Evolutionary conservation across 2,329 filamentous ascomycete genomes (phyloP).

Genomic region (Juglanconis oblonga): DNA sequence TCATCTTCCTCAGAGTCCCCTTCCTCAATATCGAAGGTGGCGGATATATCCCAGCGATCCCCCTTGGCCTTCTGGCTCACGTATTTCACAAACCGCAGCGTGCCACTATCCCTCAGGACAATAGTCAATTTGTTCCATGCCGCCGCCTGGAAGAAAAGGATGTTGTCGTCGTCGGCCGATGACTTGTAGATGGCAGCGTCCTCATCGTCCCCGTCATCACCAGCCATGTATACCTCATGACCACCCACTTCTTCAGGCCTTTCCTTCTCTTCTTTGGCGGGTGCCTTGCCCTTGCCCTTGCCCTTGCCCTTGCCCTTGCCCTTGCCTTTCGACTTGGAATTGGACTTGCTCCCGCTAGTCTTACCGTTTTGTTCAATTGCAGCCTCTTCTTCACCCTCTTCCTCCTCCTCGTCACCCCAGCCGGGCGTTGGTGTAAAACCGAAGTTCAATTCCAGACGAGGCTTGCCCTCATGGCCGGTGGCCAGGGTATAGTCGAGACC

Average conservation of each 20-base stretch:
- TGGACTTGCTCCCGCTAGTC: constrained; percentile 28
- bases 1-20: constrained; percentile 39
- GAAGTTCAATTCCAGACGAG: constrained; percentile 82
- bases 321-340: constrained; percentile 31
- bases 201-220: constrained; percentile 66
- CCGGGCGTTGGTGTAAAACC: constrained; percentile 80
- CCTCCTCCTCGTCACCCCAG: constrained; percentile 70
- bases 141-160: constrained; percentile 60
- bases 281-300: constrained; percentile 31
- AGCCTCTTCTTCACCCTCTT: constrained; percentile 42
- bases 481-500: constrained; percentile 92
- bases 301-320: constrained; percentile 29
- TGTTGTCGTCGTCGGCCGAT: constrained; percentile 70
- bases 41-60: constrained; percentile 89
- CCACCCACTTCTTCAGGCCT: constrained; percentile 62
- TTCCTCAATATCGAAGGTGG: constrained; percentile 69
- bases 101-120: constrained; percentile 81
- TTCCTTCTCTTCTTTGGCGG: constrained; percentile 23
- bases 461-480: constrained; percentile 73
- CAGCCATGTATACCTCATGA: constrained; percentile 92
- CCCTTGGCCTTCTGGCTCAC: constrained; percentile 78
- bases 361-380: constrained; percentile 33
- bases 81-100: constrained; percentile 94
- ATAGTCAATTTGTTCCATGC: constrained; percentile 90
- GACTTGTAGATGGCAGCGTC: constrained; percentile 84